A percentile compares a stretch with the other conserved stretches of the same genome.
Evolutionary conservation across 441 rosid genomes (phyloP).

Genomic region (Codiaeum variegatum): DNA sequence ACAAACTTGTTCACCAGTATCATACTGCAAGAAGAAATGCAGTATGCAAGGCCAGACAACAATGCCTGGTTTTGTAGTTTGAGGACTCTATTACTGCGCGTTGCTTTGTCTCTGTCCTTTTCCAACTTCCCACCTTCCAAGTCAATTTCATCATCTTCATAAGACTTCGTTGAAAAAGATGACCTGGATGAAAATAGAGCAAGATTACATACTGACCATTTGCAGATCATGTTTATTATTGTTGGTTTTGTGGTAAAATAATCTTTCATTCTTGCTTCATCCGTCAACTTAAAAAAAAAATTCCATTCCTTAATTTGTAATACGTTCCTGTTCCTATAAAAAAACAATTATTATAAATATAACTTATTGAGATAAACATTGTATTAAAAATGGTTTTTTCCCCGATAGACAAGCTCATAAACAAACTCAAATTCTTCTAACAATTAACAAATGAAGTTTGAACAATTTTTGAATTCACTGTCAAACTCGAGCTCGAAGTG

Average conservation of each 20-base stretch:
- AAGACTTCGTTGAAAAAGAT: slow-evolving; percentile 49
- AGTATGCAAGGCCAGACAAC: slow-evolving; percentile 85
- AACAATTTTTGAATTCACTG: background rate
- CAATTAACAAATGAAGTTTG: background rate
- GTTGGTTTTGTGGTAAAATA: background rate
- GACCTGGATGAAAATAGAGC: slow-evolving; percentile 35
- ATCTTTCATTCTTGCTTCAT: background rate
- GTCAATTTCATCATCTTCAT: slow-evolving; percentile 58
- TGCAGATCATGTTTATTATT: background rate
- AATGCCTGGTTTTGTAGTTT: slow-evolving; percentile 75
- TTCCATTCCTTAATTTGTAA: background rate
- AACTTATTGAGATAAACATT: background rate
- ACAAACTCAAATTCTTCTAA: background rate
- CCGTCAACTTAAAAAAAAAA: background rate
- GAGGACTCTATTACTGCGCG: slow-evolving; percentile 33
- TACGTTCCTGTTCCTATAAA: background rate
- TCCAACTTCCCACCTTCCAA: slow-evolving; percentile 77
- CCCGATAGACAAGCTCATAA: background rate
- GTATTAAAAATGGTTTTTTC: background rate
- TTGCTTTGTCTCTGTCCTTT: slow-evolving; percentile 51
- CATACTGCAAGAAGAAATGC: slow-evolving; percentile 96
- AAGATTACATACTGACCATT: background rate
- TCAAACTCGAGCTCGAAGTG: background rate
- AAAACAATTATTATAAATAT: background rate
- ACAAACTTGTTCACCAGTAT: slow-evolving; percentile 91